Base-by-base conservation (phyloP, 2,329 filamentous ascomycete genomes). In the Lithohypha guttulata region DNA sequence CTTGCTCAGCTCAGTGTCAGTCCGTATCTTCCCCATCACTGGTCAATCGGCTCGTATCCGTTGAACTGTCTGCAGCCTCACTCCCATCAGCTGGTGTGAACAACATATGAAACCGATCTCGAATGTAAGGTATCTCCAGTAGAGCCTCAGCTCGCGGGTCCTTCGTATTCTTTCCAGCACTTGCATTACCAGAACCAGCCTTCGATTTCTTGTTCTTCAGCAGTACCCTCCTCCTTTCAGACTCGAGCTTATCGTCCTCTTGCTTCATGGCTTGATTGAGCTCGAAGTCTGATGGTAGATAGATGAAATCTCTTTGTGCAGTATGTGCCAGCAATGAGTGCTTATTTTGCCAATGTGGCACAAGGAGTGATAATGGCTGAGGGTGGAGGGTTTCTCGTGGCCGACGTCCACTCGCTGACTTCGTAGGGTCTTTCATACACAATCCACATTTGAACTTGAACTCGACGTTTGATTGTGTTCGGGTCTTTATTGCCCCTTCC, bases 271-370 rank as follows among this genome's bases (percentile, higher is more conserved):
- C 37, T 29, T 43, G 41, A 27, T 27, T 13, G 6, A 55, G 29
- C 21, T 52, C 41, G 27, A 21, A 41, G 23, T 51, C 49, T 7
- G 42, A 40, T 3, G 51, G 51, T 10, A 53, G 41, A 5, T 42
- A 27, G 31, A 52, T 42, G 18, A 53, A 29, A 11, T 37, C 39
- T 21, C 39, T 20, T 14, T 20, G 34, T 43, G 48, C 48, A 22
- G 28, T 18, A 11, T 37, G 21, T 9, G 14, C 14, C 9, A 21
- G 17, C 11, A 38, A 19, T 5, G 34, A 10, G 19, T 53, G 51
- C 22, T 39, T 46, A n/a, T 35, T 14, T 15, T 41, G 23, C 49
- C 50, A 53, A 35, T 53, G 51, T 8, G 22, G 35, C 14, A 44
- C 7, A 2, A 52, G 44, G 9, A 8, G 29, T 15, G 44, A 36